These are phyloP conservation scores for Penicillium sp. DNA, from an alignment of 2,329 filamentous ascomycete species.

Conservation along the genomic window DNA sequence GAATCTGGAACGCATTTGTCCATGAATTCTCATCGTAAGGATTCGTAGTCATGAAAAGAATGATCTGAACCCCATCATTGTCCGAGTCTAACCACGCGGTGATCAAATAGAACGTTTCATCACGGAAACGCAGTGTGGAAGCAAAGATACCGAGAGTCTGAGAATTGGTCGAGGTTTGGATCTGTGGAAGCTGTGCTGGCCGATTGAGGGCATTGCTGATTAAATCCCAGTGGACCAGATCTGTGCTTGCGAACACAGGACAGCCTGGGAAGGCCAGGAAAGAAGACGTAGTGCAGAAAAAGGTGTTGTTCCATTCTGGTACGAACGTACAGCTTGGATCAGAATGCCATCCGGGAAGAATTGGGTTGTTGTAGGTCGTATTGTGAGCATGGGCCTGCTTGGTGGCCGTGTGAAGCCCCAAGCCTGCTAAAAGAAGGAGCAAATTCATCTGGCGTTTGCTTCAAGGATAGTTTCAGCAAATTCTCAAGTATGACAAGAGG, in stretches of 20 bases:
- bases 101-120: slow-evolving; percentile 44
- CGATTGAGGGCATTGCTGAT: slow-evolving; percentile 32
- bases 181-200: slow-evolving; percentile 42
- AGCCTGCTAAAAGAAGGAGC: not conserved
- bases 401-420: not conserved
- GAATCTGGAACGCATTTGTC: slow-evolving; percentile 11
- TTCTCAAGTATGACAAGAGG: not conserved
- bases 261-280: slow-evolving; percentile 53
- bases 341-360: slow-evolving; percentile 53
- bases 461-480: not conserved
- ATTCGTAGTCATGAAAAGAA: slow-evolving; percentile 23
- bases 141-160: slow-evolving; percentile 47
- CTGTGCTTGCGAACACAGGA: slow-evolving; percentile 50
- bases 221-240: slow-evolving; percentile 37
- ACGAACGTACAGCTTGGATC: slow-evolving; percentile 53
- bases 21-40: slow-evolving; percentile 20
- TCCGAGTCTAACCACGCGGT: not conserved
- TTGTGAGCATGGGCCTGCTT: not conserved
- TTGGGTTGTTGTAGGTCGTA: slow-evolving; percentile 42
- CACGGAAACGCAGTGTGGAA: slow-evolving; percentile 44
- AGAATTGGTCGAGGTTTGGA: slow-evolving; percentile 23
- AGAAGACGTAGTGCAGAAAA: slow-evolving; percentile 52
- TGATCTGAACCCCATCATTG: slow-evolving; percentile 37
- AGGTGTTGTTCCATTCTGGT: slow-evolving; percentile 37
- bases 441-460: slow-evolving; percentile 18